These are phyloP conservation scores for Coniella lustricola DNA, from an alignment of 2,329 filamentous ascomycete species.

Conservation along the genomic window DNA sequence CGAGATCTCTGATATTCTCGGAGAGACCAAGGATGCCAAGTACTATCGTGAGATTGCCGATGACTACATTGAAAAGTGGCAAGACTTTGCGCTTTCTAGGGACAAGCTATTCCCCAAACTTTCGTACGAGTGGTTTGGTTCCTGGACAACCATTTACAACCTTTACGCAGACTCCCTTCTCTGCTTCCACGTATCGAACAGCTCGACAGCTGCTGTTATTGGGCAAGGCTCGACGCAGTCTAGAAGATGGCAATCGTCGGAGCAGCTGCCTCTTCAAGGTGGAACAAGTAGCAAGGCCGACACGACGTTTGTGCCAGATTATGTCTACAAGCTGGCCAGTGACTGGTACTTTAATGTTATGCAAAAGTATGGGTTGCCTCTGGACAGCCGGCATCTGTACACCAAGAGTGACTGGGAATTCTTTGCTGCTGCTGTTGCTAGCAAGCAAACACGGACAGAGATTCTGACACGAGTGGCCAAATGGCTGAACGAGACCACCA, in stretches of 20 bases:
- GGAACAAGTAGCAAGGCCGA: slow-evolving; percentile 18
- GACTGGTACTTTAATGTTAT: slow-evolving; percentile 74
- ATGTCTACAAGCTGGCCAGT: slow-evolving; percentile 72
- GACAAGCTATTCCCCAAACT: slow-evolving; percentile 69
- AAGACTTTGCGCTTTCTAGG: slow-evolving; percentile 60
- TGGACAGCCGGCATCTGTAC: slow-evolving; percentile 77
- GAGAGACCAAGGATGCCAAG: slow-evolving; percentile 49
- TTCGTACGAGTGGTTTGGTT: slow-evolving; percentile 74
- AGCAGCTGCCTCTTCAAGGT: slow-evolving; percentile 16
- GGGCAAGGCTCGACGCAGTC: neutral
- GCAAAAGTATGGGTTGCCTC: slow-evolving; percentile 74
- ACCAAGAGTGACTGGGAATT: slow-evolving; percentile 91
- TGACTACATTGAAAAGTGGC: slow-evolving; percentile 64
- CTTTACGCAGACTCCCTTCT: slow-evolving; percentile 69
- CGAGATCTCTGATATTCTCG: slow-evolving; percentile 55
- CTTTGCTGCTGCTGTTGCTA: slow-evolving; percentile 74
- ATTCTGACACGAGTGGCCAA: slow-evolving; percentile 67
- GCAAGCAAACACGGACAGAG: slow-evolving; percentile 57
- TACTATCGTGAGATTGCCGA: slow-evolving; percentile 58
- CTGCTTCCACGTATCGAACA: slow-evolving; percentile 59
- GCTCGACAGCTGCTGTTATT: slow-evolving; percentile 1
- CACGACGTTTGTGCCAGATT: slow-evolving; percentile 59
- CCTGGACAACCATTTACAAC: slow-evolving; percentile 77
- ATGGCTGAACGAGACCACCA: slow-evolving; percentile 80
- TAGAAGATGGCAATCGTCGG: slow-evolving; percentile 16